Conservation (phyloP, 495 filamentous ascomycete species). For the Thermothielavioides terrestris region DNA sequence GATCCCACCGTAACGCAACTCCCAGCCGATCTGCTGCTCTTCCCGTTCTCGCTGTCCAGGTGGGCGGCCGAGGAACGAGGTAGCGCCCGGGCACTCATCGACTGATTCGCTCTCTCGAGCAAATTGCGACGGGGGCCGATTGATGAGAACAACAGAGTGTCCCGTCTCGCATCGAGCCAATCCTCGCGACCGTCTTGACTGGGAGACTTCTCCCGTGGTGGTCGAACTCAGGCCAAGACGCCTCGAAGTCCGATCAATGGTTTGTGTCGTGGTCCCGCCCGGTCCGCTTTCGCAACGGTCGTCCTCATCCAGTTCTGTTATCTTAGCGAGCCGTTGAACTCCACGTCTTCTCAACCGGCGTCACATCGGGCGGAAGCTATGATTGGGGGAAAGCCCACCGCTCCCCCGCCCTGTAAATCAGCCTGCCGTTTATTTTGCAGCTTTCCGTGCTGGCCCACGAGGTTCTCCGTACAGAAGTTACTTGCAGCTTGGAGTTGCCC, state of each 20-base stretch:
- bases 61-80: no score
- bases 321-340: neutral
- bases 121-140: constrained; percentile 12
- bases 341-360: constrained; percentile 18
- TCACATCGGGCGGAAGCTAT: constrained; percentile 18
- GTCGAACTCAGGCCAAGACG: neutral
- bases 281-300: neutral
- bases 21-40: constrained; percentile 11
- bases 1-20: constrained; percentile 12
- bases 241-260: neutral
- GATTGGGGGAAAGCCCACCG: neutral
- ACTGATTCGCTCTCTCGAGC: constrained; percentile 20
- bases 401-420: neutral
- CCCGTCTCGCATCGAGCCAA: neutral
- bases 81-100: constrained; percentile 17
- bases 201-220: neutral
- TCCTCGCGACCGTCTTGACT: neutral
- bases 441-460: neutral
- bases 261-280: constrained; percentile 12
- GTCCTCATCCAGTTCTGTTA: neutral
- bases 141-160: constrained; percentile 6
- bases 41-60: no score
- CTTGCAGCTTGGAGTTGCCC: neutral
- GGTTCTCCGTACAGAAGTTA: no score
- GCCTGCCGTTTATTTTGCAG: constrained; percentile 7